Evolutionary conservation across 371 early-diverging fungal species (phyloP).

Genomic region (Entomophthora muscae): DNA sequence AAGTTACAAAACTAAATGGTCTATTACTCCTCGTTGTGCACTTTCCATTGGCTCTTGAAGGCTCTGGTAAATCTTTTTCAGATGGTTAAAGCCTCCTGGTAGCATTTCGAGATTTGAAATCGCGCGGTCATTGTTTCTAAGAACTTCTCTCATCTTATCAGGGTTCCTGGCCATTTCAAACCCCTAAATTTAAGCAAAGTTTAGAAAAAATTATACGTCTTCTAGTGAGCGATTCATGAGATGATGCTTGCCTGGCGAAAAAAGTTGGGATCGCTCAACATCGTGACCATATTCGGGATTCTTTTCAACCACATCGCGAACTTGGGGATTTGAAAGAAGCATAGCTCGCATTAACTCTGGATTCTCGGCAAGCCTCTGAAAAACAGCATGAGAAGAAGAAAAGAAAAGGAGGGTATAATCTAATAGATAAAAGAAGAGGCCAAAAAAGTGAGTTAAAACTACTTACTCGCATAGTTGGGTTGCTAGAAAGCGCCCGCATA

Average conservation of each 20-base stretch:
- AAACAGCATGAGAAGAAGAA: neutral
- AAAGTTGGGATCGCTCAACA: slow-evolving; percentile 57
- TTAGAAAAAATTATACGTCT: too few relatives aligned
- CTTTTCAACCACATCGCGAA: slow-evolving; percentile 40
- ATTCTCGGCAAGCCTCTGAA: slow-evolving; percentile 26
- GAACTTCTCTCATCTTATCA: slow-evolving; percentile 58
- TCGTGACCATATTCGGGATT: slow-evolving; percentile 63
- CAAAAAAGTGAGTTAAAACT: neutral
- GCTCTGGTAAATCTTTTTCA: slow-evolving; percentile 56
- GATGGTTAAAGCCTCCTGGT: slow-evolving; percentile 73
- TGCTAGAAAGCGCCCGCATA: slow-evolving; percentile 5
- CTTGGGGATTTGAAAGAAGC: slow-evolving; percentile 51
- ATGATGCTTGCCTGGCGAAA: slow-evolving; percentile 36
- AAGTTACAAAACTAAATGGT: slow-evolving; percentile 4
- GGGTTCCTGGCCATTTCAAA: slow-evolving; percentile 35
- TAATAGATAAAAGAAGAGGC: neutral
- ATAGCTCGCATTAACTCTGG: slow-evolving; percentile 52
- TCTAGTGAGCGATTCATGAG: too few relatives aligned
- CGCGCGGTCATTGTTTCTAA: slow-evolving; percentile 70
- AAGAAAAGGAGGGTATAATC: too few relatives aligned
- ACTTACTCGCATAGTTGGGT: neutral
- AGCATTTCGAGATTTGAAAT: slow-evolving; percentile 67
- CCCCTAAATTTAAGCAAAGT: slow-evolving; percentile 10
- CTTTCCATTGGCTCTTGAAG: slow-evolving; percentile 53
- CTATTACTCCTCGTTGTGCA: slow-evolving; percentile 16